These are phyloP conservation scores for Lactarius tabidus DNA, from an alignment of 768 basidiomycete species.

Conservation along the genomic window DNA sequence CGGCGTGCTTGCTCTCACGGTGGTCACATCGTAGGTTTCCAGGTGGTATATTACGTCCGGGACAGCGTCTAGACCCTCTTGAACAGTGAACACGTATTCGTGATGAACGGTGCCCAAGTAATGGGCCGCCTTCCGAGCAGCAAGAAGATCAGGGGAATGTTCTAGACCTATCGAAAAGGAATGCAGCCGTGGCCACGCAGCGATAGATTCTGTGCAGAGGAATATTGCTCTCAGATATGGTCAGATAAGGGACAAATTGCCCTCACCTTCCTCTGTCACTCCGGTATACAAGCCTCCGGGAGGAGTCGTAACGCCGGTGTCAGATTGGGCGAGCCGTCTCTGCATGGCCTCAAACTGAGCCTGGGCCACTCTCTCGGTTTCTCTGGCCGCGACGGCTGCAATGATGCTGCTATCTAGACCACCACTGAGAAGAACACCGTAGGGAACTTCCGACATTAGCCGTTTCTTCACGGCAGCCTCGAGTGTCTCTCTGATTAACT, in stretches of 20 bases:
- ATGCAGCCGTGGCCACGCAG: conserved; percentile 93
- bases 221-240: background rate
- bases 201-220: conserved; percentile 53
- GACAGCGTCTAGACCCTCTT: conserved; percentile 95
- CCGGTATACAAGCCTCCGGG: conserved; percentile 33
- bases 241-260: background rate
- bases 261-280: conserved; percentile 53
- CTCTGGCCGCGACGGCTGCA: conserved; percentile 89
- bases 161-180: conserved; percentile 97
- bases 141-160: conserved; percentile 91
- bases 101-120: conserved; percentile 95
- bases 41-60: conserved; percentile 98
- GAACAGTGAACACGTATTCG: conserved; percentile 96
- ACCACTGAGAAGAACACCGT: conserved; percentile 92
- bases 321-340: conserved; percentile 49
- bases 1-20: conserved; percentile 93
- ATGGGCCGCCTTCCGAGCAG: conserved; percentile 89
- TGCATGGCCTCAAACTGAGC: conserved; percentile 72
- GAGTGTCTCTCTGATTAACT: conserved; percentile 68
- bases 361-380: conserved; percentile 86
- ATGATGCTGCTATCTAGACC: conserved; percentile 96
- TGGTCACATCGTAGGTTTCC: conserved; percentile 98
- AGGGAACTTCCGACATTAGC: conserved; percentile 97
- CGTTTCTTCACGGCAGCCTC: conserved; percentile 93
- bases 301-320: conserved; percentile 58